Evolutionary conservation across 176 grass and related monocot genomes (phyloP), one percentile per base, ranked within the genome.

Genomic region (Alloteropsis semialata): DNA sequence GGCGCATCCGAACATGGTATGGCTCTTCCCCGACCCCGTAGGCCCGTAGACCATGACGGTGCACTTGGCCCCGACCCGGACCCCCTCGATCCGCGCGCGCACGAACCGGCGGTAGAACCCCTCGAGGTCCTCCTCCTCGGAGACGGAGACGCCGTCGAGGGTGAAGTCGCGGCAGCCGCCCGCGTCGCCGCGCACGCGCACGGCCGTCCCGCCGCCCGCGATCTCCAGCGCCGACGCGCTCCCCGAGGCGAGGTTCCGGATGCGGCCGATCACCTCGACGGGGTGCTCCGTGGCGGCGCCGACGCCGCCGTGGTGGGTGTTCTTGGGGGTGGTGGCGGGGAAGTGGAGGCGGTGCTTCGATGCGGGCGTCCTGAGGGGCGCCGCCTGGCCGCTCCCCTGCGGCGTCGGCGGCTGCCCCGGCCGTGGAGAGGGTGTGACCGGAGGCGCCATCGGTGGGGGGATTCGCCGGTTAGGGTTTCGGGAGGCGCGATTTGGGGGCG

Each of bases 41-140:
- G 92, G 96, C 3, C 96, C 92, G 75, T 98, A 98, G 38, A 98
- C 91, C 96, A 98, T 95, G 70, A 93, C 86, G 45, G 90, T 98
- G 90, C 96, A 98, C 72, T 98, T 98, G 15, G 92, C 91, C 1
- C 96, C 96, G 6, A 93, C 41, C 14, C 96, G 77, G 38, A 98
- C 92, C 24, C 88, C 92, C 71, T 90, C 67, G 25, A 95, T 88
- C 65, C 96, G 43, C 7, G 90, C 86, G 30, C 81, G 45, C 28
- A 98, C 96, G 78, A 98, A 98, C 3, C 89, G 83, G 43, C 86
- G 80, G 87, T 98, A 98, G 78, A 98, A 98, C 0, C 41, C 84
- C 59, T 94, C 92, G 5, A 98, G 84, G 34, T 90, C 83, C 75
- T 98, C 96, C 1, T 84, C 76, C 33, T 91, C 96, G 33, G 96